Conservation (phyloP, 768 basidiomycete species). For the Aureoboletus auriporus region DNA sequence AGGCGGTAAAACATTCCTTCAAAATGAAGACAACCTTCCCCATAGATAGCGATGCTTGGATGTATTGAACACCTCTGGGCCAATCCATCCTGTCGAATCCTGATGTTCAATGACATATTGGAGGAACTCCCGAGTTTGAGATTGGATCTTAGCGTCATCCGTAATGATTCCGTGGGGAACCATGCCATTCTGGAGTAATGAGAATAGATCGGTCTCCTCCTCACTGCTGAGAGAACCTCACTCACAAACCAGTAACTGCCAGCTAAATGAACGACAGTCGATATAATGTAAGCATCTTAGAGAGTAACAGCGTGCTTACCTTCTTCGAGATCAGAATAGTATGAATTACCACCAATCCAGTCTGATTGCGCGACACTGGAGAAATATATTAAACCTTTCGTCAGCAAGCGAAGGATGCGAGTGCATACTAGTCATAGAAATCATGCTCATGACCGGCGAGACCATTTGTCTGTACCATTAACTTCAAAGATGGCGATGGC, state of each 20-base stretch:
- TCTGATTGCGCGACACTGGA: background rate
- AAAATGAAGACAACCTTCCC: constrained; percentile 1
- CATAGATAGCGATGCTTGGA: constrained; percentile 1
- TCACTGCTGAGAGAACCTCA: background rate
- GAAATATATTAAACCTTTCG: background rate
- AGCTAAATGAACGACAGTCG: background rate
- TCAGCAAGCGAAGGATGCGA: background rate
- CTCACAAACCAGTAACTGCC: constrained; percentile 3
- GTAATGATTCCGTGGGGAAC: background rate
- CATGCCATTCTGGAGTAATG: background rate
- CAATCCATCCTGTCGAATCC: constrained; percentile 1
- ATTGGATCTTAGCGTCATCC: background rate
- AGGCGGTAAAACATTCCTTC: background rate
- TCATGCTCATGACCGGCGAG: constrained; percentile 1
- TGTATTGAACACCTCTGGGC: background rate
- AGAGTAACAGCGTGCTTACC: background rate
- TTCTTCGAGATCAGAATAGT: constrained; percentile 1
- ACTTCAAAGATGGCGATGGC: background rate
- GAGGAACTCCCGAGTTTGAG: background rate
- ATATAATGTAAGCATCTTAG: too few relatives aligned
- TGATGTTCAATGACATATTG: constrained; percentile 1
- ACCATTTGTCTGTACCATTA: constrained; percentile 2
- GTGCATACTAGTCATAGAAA: constrained; percentile 3
- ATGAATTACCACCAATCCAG: background rate
- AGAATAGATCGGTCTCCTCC: background rate